Percentiles rank a stretch among this genome's conserved stretches.
Evolutionary conservation across 495 filamentous ascomycete genomes (phyloP).

Genomic region (Hypoxylon intermedium): DNA sequence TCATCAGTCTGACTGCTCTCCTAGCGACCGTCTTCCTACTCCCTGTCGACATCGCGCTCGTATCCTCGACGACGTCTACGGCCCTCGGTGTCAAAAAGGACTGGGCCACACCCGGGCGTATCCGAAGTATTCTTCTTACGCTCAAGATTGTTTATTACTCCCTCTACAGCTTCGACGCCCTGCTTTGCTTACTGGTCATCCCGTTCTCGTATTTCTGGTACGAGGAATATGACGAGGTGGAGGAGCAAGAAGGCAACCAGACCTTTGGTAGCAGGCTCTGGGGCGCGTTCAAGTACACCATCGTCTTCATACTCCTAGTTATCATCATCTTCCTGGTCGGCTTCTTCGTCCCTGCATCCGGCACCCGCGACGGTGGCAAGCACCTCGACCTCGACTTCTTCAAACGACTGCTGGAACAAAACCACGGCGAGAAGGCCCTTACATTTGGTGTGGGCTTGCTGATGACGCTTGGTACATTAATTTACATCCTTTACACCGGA

Average conservation of each 20-base stretch:
- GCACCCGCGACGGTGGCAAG: constrained; percentile 63
- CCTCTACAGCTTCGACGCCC: constrained; percentile 88
- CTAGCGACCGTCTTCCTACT: constrained; percentile 91
- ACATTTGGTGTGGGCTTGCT: constrained; percentile 87
- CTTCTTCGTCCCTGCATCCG: constrained; percentile 86
- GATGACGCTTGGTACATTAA: constrained; percentile 79
- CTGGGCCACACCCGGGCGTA: constrained; percentile 83
- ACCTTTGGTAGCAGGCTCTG: constrained; percentile 72
- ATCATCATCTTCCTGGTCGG: constrained; percentile 88
- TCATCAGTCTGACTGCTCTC: constrained; percentile 82
- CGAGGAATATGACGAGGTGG: constrained; percentile 92
- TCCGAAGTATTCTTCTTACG: constrained; percentile 77
- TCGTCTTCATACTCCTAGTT: constrained; percentile 79
- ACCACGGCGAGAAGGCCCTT: constrained; percentile 89
- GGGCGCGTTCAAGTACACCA: constrained; percentile 88
- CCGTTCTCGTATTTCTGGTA: constrained; percentile 99
- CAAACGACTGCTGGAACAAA: constrained; percentile 80
- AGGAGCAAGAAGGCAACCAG: constrained; percentile 76
- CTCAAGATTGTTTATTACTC: constrained; percentile 91
- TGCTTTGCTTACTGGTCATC: constrained; percentile 87
- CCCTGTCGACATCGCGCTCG: constrained; percentile 92
- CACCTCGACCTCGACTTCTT: constrained; percentile 87
- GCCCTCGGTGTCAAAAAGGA: constrained; percentile 84
- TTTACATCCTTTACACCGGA: constrained; percentile 89
- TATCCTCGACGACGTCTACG: constrained; percentile 83